Percentiles rank a stretch among this genome's conserved stretches.
Evolutionary conservation across 495 filamentous ascomycete species (phyloP).

Genomic region (Podospora comata): DNA sequence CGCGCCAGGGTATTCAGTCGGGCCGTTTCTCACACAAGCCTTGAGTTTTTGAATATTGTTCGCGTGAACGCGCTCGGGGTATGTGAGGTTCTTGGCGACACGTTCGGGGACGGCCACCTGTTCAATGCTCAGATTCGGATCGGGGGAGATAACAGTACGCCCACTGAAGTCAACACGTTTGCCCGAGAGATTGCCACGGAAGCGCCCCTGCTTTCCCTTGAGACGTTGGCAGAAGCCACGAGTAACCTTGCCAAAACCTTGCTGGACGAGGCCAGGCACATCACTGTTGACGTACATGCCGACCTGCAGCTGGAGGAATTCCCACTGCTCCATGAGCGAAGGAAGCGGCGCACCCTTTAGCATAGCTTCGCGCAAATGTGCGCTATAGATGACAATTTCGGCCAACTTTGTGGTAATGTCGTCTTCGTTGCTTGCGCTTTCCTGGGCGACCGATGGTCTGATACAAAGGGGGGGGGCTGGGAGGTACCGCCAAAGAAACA

Average conservation of each 20-base stretch:
- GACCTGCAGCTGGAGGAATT: slow-evolving; percentile 89
- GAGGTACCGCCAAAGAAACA: slow-evolving; percentile 96
- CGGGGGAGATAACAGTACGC: slow-evolving; percentile 93
- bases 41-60: slow-evolving; percentile 80
- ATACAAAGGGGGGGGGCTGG: slow-evolving; percentile 92
- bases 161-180: slow-evolving; percentile 99
- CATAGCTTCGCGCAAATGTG: slow-evolving; percentile 72
- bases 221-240: slow-evolving; percentile 91
- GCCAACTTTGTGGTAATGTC: slow-evolving; percentile 92
- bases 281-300: slow-evolving; percentile 98
- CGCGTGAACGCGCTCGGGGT: slow-evolving; percentile 78
- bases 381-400: slow-evolving; percentile 88
- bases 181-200: slow-evolving; percentile 92
- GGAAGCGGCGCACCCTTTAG: slow-evolving; percentile 76
- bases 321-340: slow-evolving; percentile 97
- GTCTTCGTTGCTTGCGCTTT: slow-evolving; percentile 88
- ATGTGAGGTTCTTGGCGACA: slow-evolving; percentile 92
- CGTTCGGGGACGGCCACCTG: slow-evolving; percentile 87
- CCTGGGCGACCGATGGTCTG: slow-evolving; percentile 87
- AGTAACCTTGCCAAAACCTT: slow-evolving; percentile 71
- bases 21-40: slow-evolving; percentile 66
- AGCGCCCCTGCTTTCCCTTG: slow-evolving; percentile 96
- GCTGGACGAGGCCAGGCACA: slow-evolving; percentile 80
- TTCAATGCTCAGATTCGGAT: slow-evolving; percentile 90
- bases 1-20: slow-evolving; percentile 78